These are phyloP conservation scores for Diplodia seriata DNA, from an alignment of 2,329 filamentous ascomycete species.

Conservation along the genomic window DNA sequence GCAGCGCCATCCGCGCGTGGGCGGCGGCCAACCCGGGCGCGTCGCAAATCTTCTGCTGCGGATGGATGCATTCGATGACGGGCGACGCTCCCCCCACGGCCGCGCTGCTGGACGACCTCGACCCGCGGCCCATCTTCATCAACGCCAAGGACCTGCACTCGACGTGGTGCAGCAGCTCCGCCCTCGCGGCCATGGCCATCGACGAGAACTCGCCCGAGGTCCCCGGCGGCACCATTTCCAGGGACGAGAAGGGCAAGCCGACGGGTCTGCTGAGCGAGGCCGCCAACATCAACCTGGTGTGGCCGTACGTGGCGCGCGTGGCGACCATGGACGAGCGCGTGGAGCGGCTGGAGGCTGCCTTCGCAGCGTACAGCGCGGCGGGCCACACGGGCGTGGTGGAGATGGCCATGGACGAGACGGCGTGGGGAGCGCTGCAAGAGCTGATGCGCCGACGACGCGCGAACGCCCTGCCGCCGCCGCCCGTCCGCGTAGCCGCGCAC, in stretches of 20 bases:
- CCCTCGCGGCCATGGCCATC: slow-evolving; percentile 59
- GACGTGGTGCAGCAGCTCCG: slow-evolving; percentile 63
- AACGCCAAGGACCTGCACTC: slow-evolving; percentile 65
- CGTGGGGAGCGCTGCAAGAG: slow-evolving; percentile 56
- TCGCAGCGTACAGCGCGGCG: slow-evolving; percentile 57
- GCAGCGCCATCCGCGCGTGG: slow-evolving; percentile 53
- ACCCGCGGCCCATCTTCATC: slow-evolving; percentile 61
- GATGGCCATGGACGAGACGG: slow-evolving; percentile 66
- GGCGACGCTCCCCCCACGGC: slow-evolving; percentile 55
- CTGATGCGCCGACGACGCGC: slow-evolving; percentile 34
- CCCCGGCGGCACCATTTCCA: slow-evolving; percentile 60
- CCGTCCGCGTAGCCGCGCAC: slow-evolving; percentile 62
- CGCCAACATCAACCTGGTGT: slow-evolving; percentile 61
- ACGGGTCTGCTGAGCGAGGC: slow-evolving; percentile 63
- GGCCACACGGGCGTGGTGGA: slow-evolving; percentile 64
- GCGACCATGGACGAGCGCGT: slow-evolving; percentile 58
- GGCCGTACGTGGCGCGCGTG: slow-evolving; percentile 60
- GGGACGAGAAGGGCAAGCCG: slow-evolving; percentile 56
- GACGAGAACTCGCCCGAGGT: slow-evolving; percentile 54
- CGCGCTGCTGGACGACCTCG: slow-evolving; percentile 60
- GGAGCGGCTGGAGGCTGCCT: slow-evolving; percentile 55
- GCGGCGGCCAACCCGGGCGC: slow-evolving; percentile 55
- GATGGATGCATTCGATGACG: slow-evolving; percentile 66
- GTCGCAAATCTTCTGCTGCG: slow-evolving; percentile 59
- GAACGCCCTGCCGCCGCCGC: slow-evolving; percentile 40